phyloP scores from a whole-genome alignment of 1,139 yeast genomes.

The Lodderomyces margitis region DNA sequence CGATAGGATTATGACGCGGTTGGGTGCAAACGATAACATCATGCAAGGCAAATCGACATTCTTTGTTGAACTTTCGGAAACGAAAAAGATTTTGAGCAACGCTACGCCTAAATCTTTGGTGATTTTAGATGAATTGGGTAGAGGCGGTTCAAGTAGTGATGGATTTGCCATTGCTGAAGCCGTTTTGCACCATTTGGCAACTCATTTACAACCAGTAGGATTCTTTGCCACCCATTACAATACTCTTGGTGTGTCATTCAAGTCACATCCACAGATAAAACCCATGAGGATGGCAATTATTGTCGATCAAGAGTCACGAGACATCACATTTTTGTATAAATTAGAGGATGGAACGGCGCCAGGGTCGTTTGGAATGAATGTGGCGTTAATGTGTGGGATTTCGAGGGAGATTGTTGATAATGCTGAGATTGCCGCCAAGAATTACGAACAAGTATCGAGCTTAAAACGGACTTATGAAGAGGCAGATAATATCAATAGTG shows the following conservation, averaged over 20 bases:
- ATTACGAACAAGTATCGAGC: slow-evolving; percentile 80
- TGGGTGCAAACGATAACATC: slow-evolving; percentile 96
- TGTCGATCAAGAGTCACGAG: slow-evolving; percentile 74
- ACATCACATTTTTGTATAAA: slow-evolving; percentile 86
- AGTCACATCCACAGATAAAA: slow-evolving; percentile 71
- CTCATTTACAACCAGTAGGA: slow-evolving; percentile 88
- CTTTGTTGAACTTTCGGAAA: slow-evolving; percentile 90
- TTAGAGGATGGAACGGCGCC: slow-evolving; percentile 85
- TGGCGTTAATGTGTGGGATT: slow-evolving; percentile 98
- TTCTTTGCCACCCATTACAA: slow-evolving; percentile 98
- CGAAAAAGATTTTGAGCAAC: slow-evolving; percentile 79
- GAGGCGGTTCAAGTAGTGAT: slow-evolving; percentile 97
- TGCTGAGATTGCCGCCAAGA: slow-evolving; percentile 83
- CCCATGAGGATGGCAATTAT: slow-evolving; percentile 89
- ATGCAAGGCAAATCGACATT: slow-evolving; percentile 97
- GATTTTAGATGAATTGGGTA: slow-evolving; percentile 58
- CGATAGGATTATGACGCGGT: slow-evolving; percentile 91
- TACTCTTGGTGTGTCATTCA: slow-evolving; percentile 74
- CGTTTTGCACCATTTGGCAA: slow-evolving; percentile 85
- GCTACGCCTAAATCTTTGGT: slow-evolving; percentile 84
- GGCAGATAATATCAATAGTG: slow-evolving; percentile 15
- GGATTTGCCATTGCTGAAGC: slow-evolving; percentile 98
- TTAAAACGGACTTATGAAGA: slow-evolving; percentile 44
- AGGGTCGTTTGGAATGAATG: slow-evolving; percentile 98
- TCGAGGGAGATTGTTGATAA: slow-evolving; percentile 62